Conservation (phyloP, 495 filamentous ascomycete genomes). For the Penicillium samsonianum region DNA sequence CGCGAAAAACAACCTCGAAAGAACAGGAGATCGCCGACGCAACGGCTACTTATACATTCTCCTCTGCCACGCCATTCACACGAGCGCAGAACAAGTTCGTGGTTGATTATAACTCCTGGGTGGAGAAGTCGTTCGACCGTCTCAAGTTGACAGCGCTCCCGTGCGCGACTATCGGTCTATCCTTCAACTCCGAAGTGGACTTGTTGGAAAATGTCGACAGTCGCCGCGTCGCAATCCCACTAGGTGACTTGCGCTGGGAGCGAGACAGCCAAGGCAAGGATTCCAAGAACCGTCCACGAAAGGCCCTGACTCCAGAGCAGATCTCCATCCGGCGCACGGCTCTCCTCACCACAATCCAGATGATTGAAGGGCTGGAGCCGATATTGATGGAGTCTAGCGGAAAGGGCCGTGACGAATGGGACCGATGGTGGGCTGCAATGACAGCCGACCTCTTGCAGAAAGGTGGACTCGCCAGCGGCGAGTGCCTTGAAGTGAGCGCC, state of each 20-base stretch:
- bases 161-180: slow-evolving; percentile 75
- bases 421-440: slow-evolving; percentile 85
- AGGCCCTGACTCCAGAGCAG: slow-evolving; percentile 68
- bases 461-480: slow-evolving; percentile 75
- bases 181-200: slow-evolving; percentile 79
- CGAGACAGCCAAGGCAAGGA: slow-evolving; percentile 55
- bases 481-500: slow-evolving; percentile 91
- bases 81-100: slow-evolving; percentile 77
- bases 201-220: slow-evolving; percentile 67
- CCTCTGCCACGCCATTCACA: slow-evolving; percentile 77
- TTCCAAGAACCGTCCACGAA: slow-evolving; percentile 39
- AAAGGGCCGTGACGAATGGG: slow-evolving; percentile 90
- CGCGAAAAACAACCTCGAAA: slow-evolving; percentile 52
- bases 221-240: slow-evolving; percentile 78
- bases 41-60: slow-evolving; percentile 79
- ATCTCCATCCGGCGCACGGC: slow-evolving; percentile 75
- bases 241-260: slow-evolving; percentile 89
- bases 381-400: slow-evolving; percentile 77
- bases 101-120: slow-evolving; percentile 82
- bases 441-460: slow-evolving; percentile 79
- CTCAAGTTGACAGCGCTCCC: slow-evolving; percentile 72
- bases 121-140: slow-evolving; percentile 71
- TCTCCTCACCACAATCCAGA: slow-evolving; percentile 76
- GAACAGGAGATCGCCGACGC: slow-evolving; percentile 62
- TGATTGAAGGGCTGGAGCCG: slow-evolving; percentile 87